Percentiles rank a stretch among this genome's conserved stretches.
Evolutionary conservation across 768 basidiomycete genomes (phyloP).

Genomic region (Leccinum subtestaceum): DNA sequence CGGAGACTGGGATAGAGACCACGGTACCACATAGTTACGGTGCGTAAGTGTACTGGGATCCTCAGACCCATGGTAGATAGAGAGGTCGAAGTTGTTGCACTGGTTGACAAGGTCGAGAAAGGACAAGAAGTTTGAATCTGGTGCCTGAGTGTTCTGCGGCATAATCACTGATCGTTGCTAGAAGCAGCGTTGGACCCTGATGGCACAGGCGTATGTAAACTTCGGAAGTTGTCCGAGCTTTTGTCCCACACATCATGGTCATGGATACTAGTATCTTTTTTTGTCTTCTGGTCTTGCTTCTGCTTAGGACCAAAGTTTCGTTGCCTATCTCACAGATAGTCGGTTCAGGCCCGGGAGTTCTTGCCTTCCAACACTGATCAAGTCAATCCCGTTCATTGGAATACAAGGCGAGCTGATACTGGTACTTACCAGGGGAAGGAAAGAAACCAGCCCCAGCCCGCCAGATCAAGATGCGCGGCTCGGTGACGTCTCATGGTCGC

Average conservation of each 20-base stretch:
- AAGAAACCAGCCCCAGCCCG: not conserved
- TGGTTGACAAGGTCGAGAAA: conserved; percentile 63
- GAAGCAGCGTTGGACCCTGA: not conserved
- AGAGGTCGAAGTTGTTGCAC: conserved; percentile 68
- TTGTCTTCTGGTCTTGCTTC: too few relatives aligned
- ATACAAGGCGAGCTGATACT: too few relatives aligned
- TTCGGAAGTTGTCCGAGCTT: not conserved
- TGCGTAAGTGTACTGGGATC: conserved; percentile 29
- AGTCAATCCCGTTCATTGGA: not conserved
- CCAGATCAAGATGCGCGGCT: not conserved
- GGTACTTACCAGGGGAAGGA: not conserved
- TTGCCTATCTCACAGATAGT: not conserved
- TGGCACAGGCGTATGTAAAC: not conserved
- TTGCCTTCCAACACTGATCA: not conserved
- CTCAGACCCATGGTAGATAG: conserved; percentile 22
- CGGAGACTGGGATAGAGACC: conserved; percentile 49
- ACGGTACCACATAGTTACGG: conserved; percentile 50
- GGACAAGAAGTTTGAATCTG: conserved; percentile 21
- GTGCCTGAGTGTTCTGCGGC: not conserved
- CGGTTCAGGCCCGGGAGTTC: not conserved
- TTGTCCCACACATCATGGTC: not conserved
- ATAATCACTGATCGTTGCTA: conserved; percentile 4
- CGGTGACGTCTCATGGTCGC: not conserved
- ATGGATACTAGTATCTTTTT: too few relatives aligned
- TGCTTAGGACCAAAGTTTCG: not conserved